Base-by-base conservation (phyloP, 805 yeast genomes). In the Sugiyamaella marilandica region DNA sequence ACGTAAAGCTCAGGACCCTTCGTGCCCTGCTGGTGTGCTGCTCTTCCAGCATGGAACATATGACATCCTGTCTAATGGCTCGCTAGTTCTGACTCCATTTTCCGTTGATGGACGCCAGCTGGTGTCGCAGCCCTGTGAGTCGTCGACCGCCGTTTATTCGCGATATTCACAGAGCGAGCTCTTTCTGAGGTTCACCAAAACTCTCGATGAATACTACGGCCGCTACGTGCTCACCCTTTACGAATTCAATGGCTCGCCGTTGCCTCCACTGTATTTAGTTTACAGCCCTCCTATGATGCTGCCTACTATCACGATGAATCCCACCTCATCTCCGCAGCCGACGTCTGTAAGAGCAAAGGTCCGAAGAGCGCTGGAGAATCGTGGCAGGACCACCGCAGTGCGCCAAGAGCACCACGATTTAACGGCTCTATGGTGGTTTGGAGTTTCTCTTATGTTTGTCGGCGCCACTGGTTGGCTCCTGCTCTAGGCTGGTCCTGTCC, bases 271-370 rank as follows among this genome's bases (percentile, higher is more conserved):
- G 63, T 94, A 89, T 70, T 77, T 94, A 68, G 96, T 95, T 1
- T 94, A 91, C 74, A 79, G 80, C 62, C 99, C 99, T 5, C 95
- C 99, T 9, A 77, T 86, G 80, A 94, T 94, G 99, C 80, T 94
- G 55, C 99, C 99, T 19, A 94, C 98, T 0, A 71, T 67, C 50
- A 91, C 97, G 0, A 73, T 94, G 76, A 92, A 91, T 69, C 99
- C 99, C 19, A 87, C 96, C 1, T 52, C 47, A 53, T 55, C 52
- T 41, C 55, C 45, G 48, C 33, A 39, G 14, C 31, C 60, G n/a
- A 51, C 58, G 5, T 35, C 55, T 14, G 50, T 50, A 16, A 18
- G 59, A 14, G 53, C 56, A 52, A 61, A 71, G 50, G 80, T 88
- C 46, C 82, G 81, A 67, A 79, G 96, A 67, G 74, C 87, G 7